Conservation (phyloP, 2,329 filamentous ascomycete species). For the Colletotrichum australisinense region DNA sequence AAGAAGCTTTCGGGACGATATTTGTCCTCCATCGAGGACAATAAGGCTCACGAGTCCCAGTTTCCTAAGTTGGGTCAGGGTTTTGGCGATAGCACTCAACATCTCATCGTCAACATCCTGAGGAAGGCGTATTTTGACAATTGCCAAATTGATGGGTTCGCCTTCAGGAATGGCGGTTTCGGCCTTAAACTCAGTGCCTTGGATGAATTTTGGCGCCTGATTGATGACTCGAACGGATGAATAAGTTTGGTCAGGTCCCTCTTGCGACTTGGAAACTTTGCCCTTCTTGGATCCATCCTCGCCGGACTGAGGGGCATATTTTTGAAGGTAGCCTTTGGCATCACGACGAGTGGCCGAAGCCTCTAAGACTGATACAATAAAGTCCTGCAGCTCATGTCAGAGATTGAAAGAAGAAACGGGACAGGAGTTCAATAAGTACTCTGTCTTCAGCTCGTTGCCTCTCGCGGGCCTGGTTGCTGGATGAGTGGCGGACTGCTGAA, state of each 20-base stretch:
- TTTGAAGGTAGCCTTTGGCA: slow-evolving; percentile 90
- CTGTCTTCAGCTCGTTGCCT: slow-evolving; percentile 60
- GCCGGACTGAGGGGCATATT: slow-evolving; percentile 65
- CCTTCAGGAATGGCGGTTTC: slow-evolving; percentile 40
- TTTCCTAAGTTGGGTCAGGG: slow-evolving; percentile 83
- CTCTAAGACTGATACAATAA: slow-evolving; percentile 87
- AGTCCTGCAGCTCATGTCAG: slow-evolving; percentile 67
- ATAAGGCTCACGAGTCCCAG: slow-evolving; percentile 86
- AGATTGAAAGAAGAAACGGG: background rate
- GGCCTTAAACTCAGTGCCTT: slow-evolving; percentile 40
- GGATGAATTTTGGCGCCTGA: slow-evolving; percentile 49
- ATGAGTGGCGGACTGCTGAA: slow-evolving; percentile 30
- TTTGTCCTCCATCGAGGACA: slow-evolving; percentile 77
- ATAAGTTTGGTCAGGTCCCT: slow-evolving; percentile 17
- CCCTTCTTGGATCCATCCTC: slow-evolving; percentile 13
- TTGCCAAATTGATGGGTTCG: slow-evolving; percentile 71
- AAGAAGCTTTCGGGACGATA: slow-evolving; percentile 54
- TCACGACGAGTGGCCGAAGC: slow-evolving; percentile 93
- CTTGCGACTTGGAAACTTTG: background rate
- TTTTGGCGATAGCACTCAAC: slow-evolving; percentile 82
- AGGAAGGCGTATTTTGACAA: slow-evolving; percentile 85
- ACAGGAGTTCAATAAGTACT: slow-evolving; percentile 43
- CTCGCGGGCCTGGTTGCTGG: slow-evolving; percentile 41
- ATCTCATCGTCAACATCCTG: slow-evolving; percentile 77
- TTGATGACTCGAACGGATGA: slow-evolving; percentile 44